phyloP scores from a whole-genome alignment of 176 grass and related monocot genomes.

The Puya raimondii region DNA sequence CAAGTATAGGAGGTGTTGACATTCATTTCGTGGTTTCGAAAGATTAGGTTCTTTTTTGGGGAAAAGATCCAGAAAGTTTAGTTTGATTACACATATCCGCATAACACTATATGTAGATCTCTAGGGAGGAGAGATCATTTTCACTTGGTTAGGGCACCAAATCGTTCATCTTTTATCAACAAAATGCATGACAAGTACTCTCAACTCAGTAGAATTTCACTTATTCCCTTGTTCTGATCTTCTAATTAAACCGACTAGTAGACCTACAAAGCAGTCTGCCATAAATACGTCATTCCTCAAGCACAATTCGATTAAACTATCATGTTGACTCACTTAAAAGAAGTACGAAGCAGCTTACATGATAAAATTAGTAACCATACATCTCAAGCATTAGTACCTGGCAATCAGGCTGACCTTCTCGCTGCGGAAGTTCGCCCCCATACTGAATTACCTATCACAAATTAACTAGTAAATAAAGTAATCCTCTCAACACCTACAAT shows the following conservation, averaged over 20 bases:
- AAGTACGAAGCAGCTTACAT: not conserved
- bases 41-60: too few relatives aligned
- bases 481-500: not conserved
- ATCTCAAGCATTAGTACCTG: constrained; percentile 26
- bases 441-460: constrained; percentile 22
- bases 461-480: not conserved
- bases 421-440: constrained; percentile 32
- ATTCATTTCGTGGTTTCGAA: too few relatives aligned
- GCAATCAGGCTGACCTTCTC: constrained; percentile 51
- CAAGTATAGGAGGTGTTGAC: too few relatives aligned
- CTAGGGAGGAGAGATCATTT: not conserved
- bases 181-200: not conserved
- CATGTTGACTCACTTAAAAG: not conserved
- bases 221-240: not conserved
- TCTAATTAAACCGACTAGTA: not conserved
- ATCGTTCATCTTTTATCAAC: not conserved
- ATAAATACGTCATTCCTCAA: not conserved
- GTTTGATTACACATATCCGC: too few relatives aligned
- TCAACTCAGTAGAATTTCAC: not conserved
- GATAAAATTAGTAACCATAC: not conserved
- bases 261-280: not conserved
- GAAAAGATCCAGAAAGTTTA: too few relatives aligned
- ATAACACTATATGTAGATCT: not conserved
- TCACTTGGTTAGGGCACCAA: not conserved
- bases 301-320: not conserved